These are phyloP conservation scores for Lathyrus aphaca DNA, from an alignment of 306 rosid genomes.

Conservation along the genomic window DNA sequence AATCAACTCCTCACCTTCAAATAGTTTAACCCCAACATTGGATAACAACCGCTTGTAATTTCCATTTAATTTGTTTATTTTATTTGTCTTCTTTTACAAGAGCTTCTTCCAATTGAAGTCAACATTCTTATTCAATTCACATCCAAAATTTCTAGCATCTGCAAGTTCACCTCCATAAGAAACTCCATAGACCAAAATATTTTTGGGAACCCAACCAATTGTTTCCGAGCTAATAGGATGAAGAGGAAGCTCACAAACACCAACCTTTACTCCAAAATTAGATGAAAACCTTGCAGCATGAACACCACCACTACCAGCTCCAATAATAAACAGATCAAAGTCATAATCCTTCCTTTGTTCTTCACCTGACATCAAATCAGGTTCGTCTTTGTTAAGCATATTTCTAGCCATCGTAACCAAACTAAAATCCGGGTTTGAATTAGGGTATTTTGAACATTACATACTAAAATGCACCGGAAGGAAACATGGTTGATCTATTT, in stretches of 20 bases:
- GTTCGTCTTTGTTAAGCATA: slow-evolving; percentile 77
- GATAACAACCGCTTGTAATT: too few species aligned
- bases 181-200: slow-evolving; percentile 95
- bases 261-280: slow-evolving; percentile 90
- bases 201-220: slow-evolving; percentile 94
- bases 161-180: slow-evolving; percentile 80
- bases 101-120: too few species aligned
- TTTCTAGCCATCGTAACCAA: slow-evolving; percentile 73
- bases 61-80: too few species aligned
- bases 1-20: too few species aligned
- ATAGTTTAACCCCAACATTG: too few species aligned
- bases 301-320: slow-evolving; percentile 99
- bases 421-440: too few species aligned
- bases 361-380: slow-evolving; percentile 49
- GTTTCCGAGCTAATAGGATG: slow-evolving; percentile 87
- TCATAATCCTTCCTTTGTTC: slow-evolving; percentile 59
- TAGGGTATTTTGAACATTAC: too few species aligned
- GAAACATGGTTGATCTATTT: too few species aligned
- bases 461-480: too few species aligned
- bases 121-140: too few species aligned
- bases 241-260: slow-evolving; percentile 92
- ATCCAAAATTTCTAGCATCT: too few species aligned
- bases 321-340: slow-evolving; percentile 85
- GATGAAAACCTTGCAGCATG: slow-evolving; percentile 91
- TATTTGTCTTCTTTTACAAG: too few species aligned